These are phyloP conservation scores for Emergomyces pasteurianus DNA, from an alignment of 2,329 filamentous ascomycete genomes.

Conservation along the genomic window DNA sequence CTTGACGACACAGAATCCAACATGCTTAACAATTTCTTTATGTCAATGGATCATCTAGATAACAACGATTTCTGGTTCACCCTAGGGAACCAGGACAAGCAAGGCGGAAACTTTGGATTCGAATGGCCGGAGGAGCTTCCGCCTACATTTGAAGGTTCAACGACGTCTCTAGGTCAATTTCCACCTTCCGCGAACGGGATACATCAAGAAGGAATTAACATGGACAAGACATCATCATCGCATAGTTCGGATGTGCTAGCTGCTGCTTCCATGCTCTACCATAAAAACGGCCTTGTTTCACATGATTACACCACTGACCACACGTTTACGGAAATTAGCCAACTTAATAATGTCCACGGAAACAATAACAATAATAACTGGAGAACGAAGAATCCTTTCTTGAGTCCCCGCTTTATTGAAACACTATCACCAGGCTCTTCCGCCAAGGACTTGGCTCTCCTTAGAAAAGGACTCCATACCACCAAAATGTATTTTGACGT, in stretches of 20 bases:
- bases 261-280: slow-evolving; percentile 40
- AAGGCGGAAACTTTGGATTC: slow-evolving; percentile 11
- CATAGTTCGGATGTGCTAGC: slow-evolving; percentile 43
- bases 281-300: slow-evolving; percentile 21
- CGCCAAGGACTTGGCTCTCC: not conserved
- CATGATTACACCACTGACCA: slow-evolving; percentile 20
- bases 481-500: slow-evolving; percentile 28
- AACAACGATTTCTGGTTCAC: slow-evolving; percentile 28
- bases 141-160: slow-evolving; percentile 53
- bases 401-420: not conserved
- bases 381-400: not conserved
- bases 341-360: not conserved
- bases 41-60: slow-evolving; percentile 28
- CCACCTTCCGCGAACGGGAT: slow-evolving; percentile 35
- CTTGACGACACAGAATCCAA: slow-evolving; percentile 48
- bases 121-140: slow-evolving; percentile 42
- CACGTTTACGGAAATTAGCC: slow-evolving; percentile 8
- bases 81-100: slow-evolving; percentile 10
- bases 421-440: not conserved
- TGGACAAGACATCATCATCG: slow-evolving; percentile 15
- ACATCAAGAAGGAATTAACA: slow-evolving; percentile 13
- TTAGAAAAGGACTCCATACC: slow-evolving; percentile 22
- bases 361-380: not conserved
- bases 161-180: slow-evolving; percentile 41
- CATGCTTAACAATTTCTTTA: slow-evolving; percentile 41